Conservation (phyloP, 2,329 filamentous ascomycete species). For the Tolypocladium sp. region DNA sequence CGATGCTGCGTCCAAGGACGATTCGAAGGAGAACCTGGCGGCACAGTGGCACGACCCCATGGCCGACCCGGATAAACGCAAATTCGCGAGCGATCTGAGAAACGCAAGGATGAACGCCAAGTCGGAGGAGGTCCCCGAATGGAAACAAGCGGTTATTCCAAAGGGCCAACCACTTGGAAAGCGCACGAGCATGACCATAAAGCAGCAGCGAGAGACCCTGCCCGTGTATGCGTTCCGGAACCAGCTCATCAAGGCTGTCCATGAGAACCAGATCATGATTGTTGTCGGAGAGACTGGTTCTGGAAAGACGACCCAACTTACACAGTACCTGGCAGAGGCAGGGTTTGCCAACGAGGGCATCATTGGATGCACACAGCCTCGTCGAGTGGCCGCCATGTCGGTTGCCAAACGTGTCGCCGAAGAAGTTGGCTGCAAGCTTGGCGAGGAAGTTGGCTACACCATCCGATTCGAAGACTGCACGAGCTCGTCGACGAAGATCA, state of each 20-base stretch:
- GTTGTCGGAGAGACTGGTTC: slow-evolving; percentile 97
- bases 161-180: slow-evolving; percentile 78
- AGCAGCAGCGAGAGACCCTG: slow-evolving; percentile 82
- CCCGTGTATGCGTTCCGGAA: slow-evolving; percentile 85
- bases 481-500: slow-evolving; percentile 80
- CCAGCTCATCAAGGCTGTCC: slow-evolving; percentile 79
- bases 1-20: slow-evolving; percentile 64
- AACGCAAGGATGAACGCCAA: slow-evolving; percentile 53
- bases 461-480: slow-evolving; percentile 97
- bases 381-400: slow-evolving; percentile 94
- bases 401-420: slow-evolving; percentile 95
- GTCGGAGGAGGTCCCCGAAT: slow-evolving; percentile 72
- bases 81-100: slow-evolving; percentile 82
- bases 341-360: slow-evolving; percentile 82
- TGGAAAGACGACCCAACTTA: slow-evolving; percentile 93
- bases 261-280: slow-evolving; percentile 83
- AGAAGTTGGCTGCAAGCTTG: slow-evolving; percentile 85
- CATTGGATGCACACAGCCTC: slow-evolving; percentile 93
- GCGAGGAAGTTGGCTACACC: slow-evolving; percentile 90
- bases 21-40: slow-evolving; percentile 72
- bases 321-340: slow-evolving; percentile 87
- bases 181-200: slow-evolving; percentile 84
- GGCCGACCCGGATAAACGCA: slow-evolving; percentile 72
- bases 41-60: slow-evolving; percentile 97
- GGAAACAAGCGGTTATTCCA: slow-evolving; percentile 76